phyloP scores from a whole-genome alignment of 306 rosid species.

The Hylodesmum podocarpum region DNA sequence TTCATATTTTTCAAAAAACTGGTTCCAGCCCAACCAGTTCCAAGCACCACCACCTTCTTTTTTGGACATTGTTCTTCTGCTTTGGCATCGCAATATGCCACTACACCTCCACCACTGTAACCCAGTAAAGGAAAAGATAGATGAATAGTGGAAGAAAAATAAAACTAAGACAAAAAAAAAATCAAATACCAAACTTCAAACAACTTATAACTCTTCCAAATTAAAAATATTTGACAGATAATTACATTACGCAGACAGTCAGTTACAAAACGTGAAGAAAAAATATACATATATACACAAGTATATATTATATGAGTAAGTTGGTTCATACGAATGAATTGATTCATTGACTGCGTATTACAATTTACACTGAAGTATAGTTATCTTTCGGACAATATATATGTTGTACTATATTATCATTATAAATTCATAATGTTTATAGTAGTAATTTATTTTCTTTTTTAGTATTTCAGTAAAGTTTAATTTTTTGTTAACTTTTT shows the following conservation, averaged over 20 bases:
- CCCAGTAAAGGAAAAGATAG: neutral
- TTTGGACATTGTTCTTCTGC: constrained; percentile 18
- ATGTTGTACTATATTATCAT: neutral
- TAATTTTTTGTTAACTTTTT: no score
- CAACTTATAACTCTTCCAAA: neutral
- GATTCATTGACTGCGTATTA: no score
- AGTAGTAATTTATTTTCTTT: neutral
- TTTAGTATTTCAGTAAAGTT: no score
- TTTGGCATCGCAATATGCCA: constrained; percentile 66
- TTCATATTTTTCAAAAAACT: constrained; percentile 75
- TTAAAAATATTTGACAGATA: no score
- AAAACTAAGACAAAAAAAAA: neutral
- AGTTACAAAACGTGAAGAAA: no score
- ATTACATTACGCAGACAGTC: no score
- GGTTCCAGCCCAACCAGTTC: constrained; percentile 99
- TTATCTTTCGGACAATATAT: no score
- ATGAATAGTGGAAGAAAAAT: neutral
- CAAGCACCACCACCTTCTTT: constrained; percentile 89
- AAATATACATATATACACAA: no score
- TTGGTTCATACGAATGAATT: no score
- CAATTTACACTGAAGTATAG: no score
- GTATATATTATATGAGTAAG: no score
- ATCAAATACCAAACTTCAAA: constrained; percentile 7
- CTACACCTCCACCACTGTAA: constrained; percentile 75
- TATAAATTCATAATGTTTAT: neutral